A percentile compares a stretch with the other conserved stretches of the same genome.
phyloP scores from a whole-genome alignment of 345 rosid genomes.

The Linum tenue region DNA sequence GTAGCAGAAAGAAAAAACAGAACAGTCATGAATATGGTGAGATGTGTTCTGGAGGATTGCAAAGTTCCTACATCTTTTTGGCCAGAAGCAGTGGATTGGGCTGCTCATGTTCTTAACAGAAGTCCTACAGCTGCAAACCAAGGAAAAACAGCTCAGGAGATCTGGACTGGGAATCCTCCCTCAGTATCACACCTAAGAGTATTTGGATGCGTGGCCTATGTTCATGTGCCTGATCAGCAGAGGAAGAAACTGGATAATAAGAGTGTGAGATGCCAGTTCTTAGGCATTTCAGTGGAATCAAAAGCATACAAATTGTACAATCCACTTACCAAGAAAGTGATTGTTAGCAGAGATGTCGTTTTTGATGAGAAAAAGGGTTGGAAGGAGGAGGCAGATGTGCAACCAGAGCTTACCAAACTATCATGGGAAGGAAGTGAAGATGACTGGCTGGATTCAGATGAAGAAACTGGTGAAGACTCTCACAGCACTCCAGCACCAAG shows the following conservation, averaged over 20 bases:
- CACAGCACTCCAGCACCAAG: too few species aligned
- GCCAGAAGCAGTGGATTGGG: too few species aligned
- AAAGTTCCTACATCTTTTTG: not conserved
- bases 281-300: not conserved
- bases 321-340: not conserved
- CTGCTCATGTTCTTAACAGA: too few species aligned
- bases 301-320: not conserved
- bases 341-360: not conserved
- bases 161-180: too few species aligned
- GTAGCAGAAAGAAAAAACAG: not conserved
- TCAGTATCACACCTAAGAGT: not conserved
- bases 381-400: not conserved
- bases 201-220: not conserved
- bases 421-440: not conserved
- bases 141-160: not conserved
- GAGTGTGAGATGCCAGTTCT: too few species aligned
- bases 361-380: not conserved
- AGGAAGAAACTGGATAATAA: too few species aligned
- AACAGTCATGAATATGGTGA: not conserved
- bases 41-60: not conserved
- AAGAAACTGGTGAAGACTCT: not conserved
- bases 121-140: not conserved
- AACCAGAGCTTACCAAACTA: too few species aligned
- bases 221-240: too few species aligned
- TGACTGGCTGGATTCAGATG: not conserved